Evolutionary conservation across 2,329 filamentous ascomycete genomes (phyloP), one percentile per base, ranked within the genome.

Genomic region (Neonectria faginata): DNA sequence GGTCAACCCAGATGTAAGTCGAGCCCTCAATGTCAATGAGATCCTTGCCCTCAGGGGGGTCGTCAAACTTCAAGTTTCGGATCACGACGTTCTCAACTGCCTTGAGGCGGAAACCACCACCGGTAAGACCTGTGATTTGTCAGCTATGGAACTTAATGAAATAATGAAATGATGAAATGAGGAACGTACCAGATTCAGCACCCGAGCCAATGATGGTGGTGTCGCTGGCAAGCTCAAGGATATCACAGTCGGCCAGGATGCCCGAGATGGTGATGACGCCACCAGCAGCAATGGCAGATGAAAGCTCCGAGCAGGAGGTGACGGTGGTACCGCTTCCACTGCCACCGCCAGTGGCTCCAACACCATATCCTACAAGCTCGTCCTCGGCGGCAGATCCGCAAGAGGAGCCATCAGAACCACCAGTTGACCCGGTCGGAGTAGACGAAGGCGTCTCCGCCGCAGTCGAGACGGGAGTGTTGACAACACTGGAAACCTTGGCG

Each of bases 1-100:
- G 86, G 74, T 89, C 87, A 45, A 88, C 79, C 86, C 86, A 89
- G 68, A 83, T 73, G 62, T 86, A 84, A 51, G 76, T 81, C 3
- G 80, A 78, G 4, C 64, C 67, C 71, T 86, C 76, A 14, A 77
- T 70, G 6, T 75, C 80, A 53, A 87, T 78, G 47, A 83, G 79
- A 67, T 86, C 85, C 58, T 81, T 83, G 55, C 79, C 77, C 12
- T 77, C 70, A 3, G 79, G 77, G 11, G 85, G 80, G 50, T 76
- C 72, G 70, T 81, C 83, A 67, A 86, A 79, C 62, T 79, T 81
- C 22, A 86, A 70, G 75, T 86, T 86, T 31, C 83, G 82, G 63
- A 86, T 74, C 65, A 86, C 85, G 67, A 86, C 82, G 70, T 86
- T 86, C 62, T 75, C 80, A 27, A 75, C 76, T 16, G 76, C 73